These are phyloP conservation scores for Amanita molliuscula DNA, from an alignment of 768 basidiomycete species.

Conservation along the genomic window DNA sequence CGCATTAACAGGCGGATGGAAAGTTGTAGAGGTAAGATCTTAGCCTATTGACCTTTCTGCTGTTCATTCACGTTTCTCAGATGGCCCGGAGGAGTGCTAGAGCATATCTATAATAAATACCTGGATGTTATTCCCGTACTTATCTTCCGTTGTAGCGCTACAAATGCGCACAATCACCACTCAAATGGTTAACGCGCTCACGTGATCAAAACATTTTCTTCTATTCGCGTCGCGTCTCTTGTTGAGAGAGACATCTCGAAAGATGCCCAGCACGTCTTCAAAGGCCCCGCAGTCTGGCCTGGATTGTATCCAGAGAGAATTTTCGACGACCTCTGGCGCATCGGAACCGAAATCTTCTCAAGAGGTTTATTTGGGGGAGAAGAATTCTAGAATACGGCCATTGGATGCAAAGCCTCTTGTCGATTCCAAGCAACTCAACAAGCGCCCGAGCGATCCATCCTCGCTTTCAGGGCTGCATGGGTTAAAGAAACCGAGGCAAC, in stretches of 20 bases:
- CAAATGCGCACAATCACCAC: slow-evolving; percentile 19
- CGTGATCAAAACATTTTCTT: slow-evolving; percentile 9
- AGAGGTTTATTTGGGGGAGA: slow-evolving; percentile 28
- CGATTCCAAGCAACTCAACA: slow-evolving; percentile 23
- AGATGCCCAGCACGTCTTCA: neutral
- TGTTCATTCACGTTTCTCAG: slow-evolving; percentile 12
- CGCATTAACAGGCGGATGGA: slow-evolving; percentile 96
- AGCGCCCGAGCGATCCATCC: slow-evolving; percentile 24
- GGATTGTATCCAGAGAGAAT: slow-evolving; percentile 51
- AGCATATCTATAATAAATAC: slow-evolving; percentile 28
- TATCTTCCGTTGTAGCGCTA: slow-evolving; percentile 10
- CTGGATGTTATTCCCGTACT: slow-evolving; percentile 6
- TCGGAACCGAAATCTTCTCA: slow-evolving; percentile 24
- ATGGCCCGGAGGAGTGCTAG: slow-evolving; percentile 36
- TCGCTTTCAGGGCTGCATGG: slow-evolving; percentile 14
- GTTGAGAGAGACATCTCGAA: neutral
- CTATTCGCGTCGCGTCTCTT: slow-evolving; percentile 2
- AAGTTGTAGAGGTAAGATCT: slow-evolving; percentile 78
- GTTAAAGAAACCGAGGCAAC: slow-evolving; percentile 43
- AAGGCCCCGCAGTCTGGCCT: slow-evolving; percentile 44
- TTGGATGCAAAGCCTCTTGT: neutral
- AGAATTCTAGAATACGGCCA: too few species aligned
- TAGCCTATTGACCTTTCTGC: neutral
- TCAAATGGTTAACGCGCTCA: slow-evolving; percentile 9
- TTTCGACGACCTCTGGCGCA: slow-evolving; percentile 28